Evolutionary conservation across 1,284 basidiomycete species (phyloP).

Genomic region (Ganoderma meredithae): DNA sequence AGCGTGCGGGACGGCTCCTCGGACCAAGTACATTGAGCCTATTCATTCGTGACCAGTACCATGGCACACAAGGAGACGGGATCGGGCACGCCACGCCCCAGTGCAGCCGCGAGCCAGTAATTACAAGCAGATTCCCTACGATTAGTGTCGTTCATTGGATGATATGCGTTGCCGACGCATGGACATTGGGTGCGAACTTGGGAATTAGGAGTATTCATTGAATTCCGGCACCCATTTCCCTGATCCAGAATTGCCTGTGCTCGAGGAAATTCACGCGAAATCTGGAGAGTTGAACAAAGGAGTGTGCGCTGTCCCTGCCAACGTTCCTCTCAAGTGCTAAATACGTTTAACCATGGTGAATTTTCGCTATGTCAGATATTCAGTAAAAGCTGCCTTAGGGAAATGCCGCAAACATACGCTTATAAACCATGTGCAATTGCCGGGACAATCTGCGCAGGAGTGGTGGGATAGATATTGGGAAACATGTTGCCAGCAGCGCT

Average conservation of each 20-base stretch:
- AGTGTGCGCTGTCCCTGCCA: not conserved
- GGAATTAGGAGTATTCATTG: not conserved
- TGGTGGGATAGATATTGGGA: not conserved
- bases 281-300: not conserved
- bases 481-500: not conserved
- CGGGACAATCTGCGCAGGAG: not conserved
- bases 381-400: not conserved
- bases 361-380: not conserved
- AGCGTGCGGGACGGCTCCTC: not conserved
- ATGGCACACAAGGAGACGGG: not conserved
- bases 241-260: not conserved
- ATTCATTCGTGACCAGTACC: not conserved
- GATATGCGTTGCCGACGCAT: not conserved
- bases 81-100: not conserved
- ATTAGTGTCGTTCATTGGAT: not conserved
- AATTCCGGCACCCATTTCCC: not conserved
- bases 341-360: not conserved
- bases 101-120: not conserved
- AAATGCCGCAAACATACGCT: not conserved
- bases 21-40: not conserved
- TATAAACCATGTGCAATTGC: not conserved
- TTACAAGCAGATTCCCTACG: not conserved
- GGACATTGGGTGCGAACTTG: not conserved
- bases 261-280: not conserved
- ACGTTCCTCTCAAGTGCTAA: not conserved